A percentile compares a stretch with the other conserved stretches of the same genome.
These are phyloP conservation scores for Xylaria intraflava DNA, from an alignment of 495 filamentous ascomycete genomes.

Conservation along the genomic window DNA sequence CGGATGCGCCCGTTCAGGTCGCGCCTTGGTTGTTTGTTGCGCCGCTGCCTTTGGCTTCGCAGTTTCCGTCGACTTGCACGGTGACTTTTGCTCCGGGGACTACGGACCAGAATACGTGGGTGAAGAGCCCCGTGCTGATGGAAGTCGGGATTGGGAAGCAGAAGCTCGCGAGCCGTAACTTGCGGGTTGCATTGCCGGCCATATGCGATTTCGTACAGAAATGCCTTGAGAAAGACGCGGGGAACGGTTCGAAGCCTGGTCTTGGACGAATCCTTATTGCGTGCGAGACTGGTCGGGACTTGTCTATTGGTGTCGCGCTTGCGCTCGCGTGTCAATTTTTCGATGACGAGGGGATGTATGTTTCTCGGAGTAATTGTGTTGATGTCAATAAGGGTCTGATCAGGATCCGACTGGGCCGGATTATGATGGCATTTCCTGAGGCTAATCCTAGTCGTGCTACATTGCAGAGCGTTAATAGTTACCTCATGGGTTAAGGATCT, in stretches of 20 bases:
- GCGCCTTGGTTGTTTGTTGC: constrained; percentile 31
- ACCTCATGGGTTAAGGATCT: constrained; percentile 56
- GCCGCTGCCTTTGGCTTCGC: constrained; percentile 14
- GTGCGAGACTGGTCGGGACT: constrained; percentile 38
- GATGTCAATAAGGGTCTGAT: constrained; percentile 68
- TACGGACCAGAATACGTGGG: constrained; percentile 29
- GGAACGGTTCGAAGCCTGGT: background rate
- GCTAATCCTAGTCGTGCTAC: constrained; percentile 76
- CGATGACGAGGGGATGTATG: constrained; percentile 27
- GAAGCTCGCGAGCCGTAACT: constrained; percentile 69
- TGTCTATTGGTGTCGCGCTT: constrained; percentile 44
- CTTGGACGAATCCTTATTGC: constrained; percentile 25
- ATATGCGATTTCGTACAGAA: constrained; percentile 44
- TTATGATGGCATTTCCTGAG: constrained; percentile 64
- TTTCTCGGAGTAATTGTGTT: constrained; percentile 17
- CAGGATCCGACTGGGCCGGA: constrained; percentile 66
- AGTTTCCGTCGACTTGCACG: constrained; percentile 12
- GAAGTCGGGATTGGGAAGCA: constrained; percentile 56
- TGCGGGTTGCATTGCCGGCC: constrained; percentile 56
- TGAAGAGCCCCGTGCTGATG: constrained; percentile 36
- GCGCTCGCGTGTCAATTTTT: constrained; percentile 39
- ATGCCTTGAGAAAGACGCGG: constrained; percentile 16
- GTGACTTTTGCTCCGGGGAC: constrained; percentile 29
- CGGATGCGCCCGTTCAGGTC: constrained; percentile 29
- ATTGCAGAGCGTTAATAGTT: constrained; percentile 80